Evolutionary conservation across 2,329 filamentous ascomycete genomes (phyloP).

Genomic region (Myriosclerotinia scirpicola): DNA sequence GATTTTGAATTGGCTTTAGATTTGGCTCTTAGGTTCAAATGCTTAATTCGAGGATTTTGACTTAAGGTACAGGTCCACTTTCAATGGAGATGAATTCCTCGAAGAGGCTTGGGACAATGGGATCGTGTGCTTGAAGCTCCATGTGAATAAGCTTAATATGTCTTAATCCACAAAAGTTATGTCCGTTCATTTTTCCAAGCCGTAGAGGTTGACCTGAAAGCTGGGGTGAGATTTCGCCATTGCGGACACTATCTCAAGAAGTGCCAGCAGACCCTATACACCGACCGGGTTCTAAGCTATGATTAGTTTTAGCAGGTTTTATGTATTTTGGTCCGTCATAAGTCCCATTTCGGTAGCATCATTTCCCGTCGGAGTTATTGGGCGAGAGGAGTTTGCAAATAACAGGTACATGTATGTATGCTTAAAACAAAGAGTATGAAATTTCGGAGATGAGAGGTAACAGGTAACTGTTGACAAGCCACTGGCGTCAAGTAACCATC

Average conservation of each 20-base stretch:
- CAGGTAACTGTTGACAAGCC: slow-evolving; percentile 26
- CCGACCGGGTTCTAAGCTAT: not conserved
- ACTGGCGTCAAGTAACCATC: slow-evolving; percentile 33
- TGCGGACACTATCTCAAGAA: slow-evolving; percentile 24
- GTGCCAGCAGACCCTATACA: slow-evolving; percentile 19
- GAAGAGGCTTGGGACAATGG: slow-evolving; percentile 2
- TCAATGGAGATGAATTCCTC: not conserved
- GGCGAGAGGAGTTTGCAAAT: slow-evolving; percentile 9
- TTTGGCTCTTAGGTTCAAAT: not conserved
- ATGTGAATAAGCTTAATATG: slow-evolving; percentile 22
- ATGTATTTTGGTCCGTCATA: slow-evolving; percentile 6
- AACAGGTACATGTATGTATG: slow-evolving; percentile 12
- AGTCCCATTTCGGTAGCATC: slow-evolving; percentile 2
- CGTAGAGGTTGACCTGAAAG: slow-evolving; percentile 22
- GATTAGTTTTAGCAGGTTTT: slow-evolving; percentile 8
- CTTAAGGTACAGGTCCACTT: not conserved
- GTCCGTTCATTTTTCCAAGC: not conserved
- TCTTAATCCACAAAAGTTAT: slow-evolving; percentile 10
- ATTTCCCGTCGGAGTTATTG: slow-evolving; percentile 2
- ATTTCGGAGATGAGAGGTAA: slow-evolving; percentile 35
- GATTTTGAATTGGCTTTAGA: slow-evolving; percentile 1
- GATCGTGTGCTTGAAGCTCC: slow-evolving; percentile 18
- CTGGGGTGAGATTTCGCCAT: slow-evolving; percentile 23
- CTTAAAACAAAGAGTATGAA: slow-evolving; percentile 26
- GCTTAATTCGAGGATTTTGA: slow-evolving; percentile 4